These are phyloP conservation scores for Phylloporus sp. DNA, from an alignment of 768 basidiomycete species.

Conservation along the genomic window DNA sequence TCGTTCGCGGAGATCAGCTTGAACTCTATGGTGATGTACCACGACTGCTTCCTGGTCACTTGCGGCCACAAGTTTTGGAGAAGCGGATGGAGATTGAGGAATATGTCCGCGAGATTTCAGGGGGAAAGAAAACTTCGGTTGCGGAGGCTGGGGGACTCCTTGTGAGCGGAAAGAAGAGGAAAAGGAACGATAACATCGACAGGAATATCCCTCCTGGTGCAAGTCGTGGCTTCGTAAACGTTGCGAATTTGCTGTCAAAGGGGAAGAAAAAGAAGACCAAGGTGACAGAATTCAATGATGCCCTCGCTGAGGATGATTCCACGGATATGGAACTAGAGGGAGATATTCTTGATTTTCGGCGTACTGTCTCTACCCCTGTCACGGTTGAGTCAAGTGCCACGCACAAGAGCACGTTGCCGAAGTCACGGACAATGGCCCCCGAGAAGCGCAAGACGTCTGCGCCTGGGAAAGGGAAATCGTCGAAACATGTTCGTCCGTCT, in stretches of 20 bases:
- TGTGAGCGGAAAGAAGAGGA: conserved; percentile 51
- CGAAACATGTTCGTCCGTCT: conserved; percentile 40
- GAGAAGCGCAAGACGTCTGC: conserved; percentile 18
- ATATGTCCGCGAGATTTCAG: conserved; percentile 51
- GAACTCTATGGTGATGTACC: conserved; percentile 93
- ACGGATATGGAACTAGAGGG: conserved; percentile 63
- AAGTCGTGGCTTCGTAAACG: conserved; percentile 64
- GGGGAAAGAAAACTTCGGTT: conserved; percentile 30
- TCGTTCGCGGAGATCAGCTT: conserved; percentile 78
- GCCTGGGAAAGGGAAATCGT: conserved; percentile 23
- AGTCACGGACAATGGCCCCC: conserved; percentile 39
- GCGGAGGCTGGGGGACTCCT: conserved; percentile 27
- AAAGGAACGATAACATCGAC: conserved; percentile 59
- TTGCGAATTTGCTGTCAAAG: conserved; percentile 56
- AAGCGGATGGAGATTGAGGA: conserved; percentile 78
- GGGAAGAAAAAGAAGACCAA: conserved; percentile 40
- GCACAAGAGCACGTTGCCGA: conserved; percentile 38
- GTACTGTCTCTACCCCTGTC: conserved; percentile 47
- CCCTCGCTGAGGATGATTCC: conserved; percentile 58
- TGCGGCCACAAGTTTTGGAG: conserved; percentile 74
- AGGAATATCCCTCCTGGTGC: conserved; percentile 77
- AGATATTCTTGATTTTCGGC: conserved; percentile 44
- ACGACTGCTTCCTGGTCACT: conserved; percentile 72
- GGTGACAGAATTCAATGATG: conserved; percentile 42
- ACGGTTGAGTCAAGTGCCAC: conserved; percentile 29